These are phyloP conservation scores for Pontederia crassipes DNA, from an alignment of 176 grass and related monocot species.

Conservation along the genomic window DNA sequence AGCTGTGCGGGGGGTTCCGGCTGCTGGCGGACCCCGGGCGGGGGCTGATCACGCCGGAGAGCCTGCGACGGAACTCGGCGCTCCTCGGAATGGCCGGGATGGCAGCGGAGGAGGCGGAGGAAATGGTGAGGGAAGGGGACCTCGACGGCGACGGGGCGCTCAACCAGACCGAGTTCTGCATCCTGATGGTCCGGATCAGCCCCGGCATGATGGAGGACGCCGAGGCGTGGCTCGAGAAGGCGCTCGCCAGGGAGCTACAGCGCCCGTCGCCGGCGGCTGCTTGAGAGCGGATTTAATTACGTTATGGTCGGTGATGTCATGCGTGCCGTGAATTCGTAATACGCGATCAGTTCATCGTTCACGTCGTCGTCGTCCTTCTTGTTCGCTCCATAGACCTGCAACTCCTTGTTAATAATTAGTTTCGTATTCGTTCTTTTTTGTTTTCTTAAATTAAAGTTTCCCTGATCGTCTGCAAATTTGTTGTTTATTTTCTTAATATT, in stretches of 20 bases:
- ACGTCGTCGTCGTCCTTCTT: too few relatives aligned
- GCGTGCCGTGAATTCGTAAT: too few relatives aligned
- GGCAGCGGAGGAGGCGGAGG: conserved; percentile 41
- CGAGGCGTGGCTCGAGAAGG: conserved; percentile 29
- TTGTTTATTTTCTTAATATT: too few relatives aligned
- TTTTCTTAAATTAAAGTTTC: too few relatives aligned
- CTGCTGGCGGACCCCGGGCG: conserved; percentile 40
- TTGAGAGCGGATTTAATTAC: too few relatives aligned
- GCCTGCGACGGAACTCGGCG: conserved; percentile 40
- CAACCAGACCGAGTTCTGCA: conserved; percentile 70
- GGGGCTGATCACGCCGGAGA: conserved; percentile 52
- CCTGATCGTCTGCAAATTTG: too few relatives aligned
- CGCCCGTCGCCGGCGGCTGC: background rate
- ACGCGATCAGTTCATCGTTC: too few relatives aligned
- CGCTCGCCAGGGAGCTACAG: conserved; percentile 38
- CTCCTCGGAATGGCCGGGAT: conserved; percentile 42
- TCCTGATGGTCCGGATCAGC: conserved; percentile 76
- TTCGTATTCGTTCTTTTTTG: too few relatives aligned
- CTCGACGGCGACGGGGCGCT: conserved; percentile 63
- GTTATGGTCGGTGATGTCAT: too few relatives aligned
- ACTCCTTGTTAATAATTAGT: too few relatives aligned
- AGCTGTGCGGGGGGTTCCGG: conserved; percentile 60
- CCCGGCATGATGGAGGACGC: conserved; percentile 67
- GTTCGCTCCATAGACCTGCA: too few relatives aligned
- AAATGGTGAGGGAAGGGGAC: conserved; percentile 70